Percentiles rank a stretch among this genome's conserved stretches.
These are phyloP conservation scores for Leishmania turanica DNA, from an alignment of 208 protist genomes.

Conservation along the genomic window DNA sequence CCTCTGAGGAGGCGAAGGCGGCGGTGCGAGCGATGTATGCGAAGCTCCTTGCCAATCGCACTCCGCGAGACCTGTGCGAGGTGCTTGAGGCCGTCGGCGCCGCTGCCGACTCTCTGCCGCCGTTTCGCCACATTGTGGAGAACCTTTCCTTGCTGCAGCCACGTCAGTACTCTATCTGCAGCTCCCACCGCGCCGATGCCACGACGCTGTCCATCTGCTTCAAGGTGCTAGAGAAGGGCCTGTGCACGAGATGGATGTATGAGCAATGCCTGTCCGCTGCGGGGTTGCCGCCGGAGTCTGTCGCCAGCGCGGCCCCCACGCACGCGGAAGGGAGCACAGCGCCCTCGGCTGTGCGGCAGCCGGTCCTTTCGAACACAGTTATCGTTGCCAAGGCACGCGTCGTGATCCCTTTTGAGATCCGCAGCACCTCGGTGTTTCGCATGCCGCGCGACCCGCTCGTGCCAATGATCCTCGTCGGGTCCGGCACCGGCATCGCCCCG, in stretches of 20 bases:
- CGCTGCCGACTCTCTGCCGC: slow-evolving; percentile 15
- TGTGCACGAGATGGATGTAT: slow-evolving; percentile 65
- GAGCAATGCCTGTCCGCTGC: slow-evolving; percentile 46
- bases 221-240: slow-evolving; percentile 71
- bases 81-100: slow-evolving; percentile 33
- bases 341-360: slow-evolving; percentile 1
- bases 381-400: slow-evolving; percentile 24
- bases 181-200: slow-evolving; percentile 45
- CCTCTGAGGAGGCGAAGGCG: slow-evolving; percentile 11
- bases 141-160: slow-evolving; percentile 67
- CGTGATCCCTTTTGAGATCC: slow-evolving; percentile 39
- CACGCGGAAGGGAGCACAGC: neutral
- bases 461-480: slow-evolving; percentile 86
- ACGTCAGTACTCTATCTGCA: slow-evolving; percentile 94
- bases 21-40: slow-evolving; percentile 16
- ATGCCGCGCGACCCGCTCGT: slow-evolving; percentile 52
- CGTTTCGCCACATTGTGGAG: slow-evolving; percentile 69
- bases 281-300: slow-evolving; percentile 2
- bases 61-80: slow-evolving; percentile 24
- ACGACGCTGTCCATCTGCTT: slow-evolving; percentile 77
- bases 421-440: slow-evolving; percentile 53
- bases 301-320: neutral
- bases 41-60: slow-evolving; percentile 3
- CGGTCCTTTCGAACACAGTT: slow-evolving; percentile 6
- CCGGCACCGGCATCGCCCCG: slow-evolving; percentile 86